Conservation (phyloP, 169 alveolate species). For the Eimeria tenella region DNA sequence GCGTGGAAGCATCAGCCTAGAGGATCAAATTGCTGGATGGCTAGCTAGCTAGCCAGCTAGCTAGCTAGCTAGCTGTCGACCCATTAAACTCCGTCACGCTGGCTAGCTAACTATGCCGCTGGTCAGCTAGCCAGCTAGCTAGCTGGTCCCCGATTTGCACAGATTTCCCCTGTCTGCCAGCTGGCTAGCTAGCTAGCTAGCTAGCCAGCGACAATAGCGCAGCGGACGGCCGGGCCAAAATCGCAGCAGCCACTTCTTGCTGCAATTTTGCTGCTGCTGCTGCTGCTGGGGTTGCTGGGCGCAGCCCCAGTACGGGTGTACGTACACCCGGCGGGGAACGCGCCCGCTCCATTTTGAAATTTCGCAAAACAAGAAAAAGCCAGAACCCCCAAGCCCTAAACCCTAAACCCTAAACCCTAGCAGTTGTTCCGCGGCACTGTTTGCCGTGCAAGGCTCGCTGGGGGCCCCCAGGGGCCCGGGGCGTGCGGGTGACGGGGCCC, state of each 20-base stretch:
- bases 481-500: too few relatives aligned
- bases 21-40: not conserved
- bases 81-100: not conserved
- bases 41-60: not conserved
- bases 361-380: not conserved
- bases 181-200: not conserved
- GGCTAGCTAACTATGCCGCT: not conserved
- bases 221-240: too few relatives aligned
- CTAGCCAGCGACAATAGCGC: not conserved
- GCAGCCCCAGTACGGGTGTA: not conserved
- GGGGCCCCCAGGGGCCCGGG: too few relatives aligned
- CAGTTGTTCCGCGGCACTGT: not conserved
- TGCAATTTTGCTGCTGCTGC: not conserved
- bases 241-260: too few relatives aligned
- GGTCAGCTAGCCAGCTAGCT: not conserved
- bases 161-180: not conserved
- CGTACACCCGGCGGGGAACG: too few relatives aligned
- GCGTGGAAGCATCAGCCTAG: too few relatives aligned
- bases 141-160: not conserved
- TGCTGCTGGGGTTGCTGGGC: not conserved
- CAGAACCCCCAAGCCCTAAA: not conserved
- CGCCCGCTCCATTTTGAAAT: too few relatives aligned
- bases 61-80: not conserved
- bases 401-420: conserved; percentile 25
- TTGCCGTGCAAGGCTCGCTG: too few relatives aligned